Conservation (phyloP, 768 basidiomycete genomes). For the Amylocystis lapponica region DNA sequence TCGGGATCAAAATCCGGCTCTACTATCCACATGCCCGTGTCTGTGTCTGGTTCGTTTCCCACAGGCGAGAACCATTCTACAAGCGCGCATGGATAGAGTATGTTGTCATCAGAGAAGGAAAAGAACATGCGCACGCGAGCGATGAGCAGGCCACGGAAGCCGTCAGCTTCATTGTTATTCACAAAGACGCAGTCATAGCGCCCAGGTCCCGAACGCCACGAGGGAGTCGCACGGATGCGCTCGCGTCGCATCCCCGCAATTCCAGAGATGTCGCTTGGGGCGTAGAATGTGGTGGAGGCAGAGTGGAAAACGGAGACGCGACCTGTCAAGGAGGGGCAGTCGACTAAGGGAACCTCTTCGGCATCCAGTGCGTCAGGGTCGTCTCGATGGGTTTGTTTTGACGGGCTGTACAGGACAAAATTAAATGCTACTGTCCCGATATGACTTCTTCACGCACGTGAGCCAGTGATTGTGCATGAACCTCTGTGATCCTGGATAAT, state of each 20-base stretch:
- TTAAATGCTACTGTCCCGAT: no score
- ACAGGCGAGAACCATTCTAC: slow-evolving; percentile 7
- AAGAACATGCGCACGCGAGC: slow-evolving; percentile 19
- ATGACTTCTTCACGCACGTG: no score
- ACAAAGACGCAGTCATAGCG: slow-evolving; percentile 21
- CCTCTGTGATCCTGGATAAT: no score
- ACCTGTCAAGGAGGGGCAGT: neutral
- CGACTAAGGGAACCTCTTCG: no score
- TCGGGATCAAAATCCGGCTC: slow-evolving; percentile 8
- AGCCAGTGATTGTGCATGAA: no score
- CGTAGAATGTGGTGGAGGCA: slow-evolving; percentile 17
- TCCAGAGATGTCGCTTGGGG: slow-evolving; percentile 23
- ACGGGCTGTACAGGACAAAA: no score
- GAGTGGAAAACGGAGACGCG: slow-evolving; percentile 18
- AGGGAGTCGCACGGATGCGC: slow-evolving; percentile 16
- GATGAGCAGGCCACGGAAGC: slow-evolving; percentile 17
- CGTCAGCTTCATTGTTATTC: neutral
- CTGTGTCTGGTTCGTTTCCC: slow-evolving; percentile 14
- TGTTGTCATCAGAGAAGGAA: slow-evolving; percentile 14
- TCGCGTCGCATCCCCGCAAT: slow-evolving; percentile 22
- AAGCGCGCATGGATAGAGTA: slow-evolving; percentile 18
- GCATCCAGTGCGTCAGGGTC: no score
- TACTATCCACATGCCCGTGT: slow-evolving; percentile 26
- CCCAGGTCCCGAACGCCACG: slow-evolving; percentile 14
- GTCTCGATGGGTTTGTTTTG: no score